A percentile compares a stretch with the other conserved stretches of the same genome.
These are phyloP conservation scores for Euclidium syriacum DNA, from an alignment of 345 rosid genomes.

Conservation along the genomic window DNA sequence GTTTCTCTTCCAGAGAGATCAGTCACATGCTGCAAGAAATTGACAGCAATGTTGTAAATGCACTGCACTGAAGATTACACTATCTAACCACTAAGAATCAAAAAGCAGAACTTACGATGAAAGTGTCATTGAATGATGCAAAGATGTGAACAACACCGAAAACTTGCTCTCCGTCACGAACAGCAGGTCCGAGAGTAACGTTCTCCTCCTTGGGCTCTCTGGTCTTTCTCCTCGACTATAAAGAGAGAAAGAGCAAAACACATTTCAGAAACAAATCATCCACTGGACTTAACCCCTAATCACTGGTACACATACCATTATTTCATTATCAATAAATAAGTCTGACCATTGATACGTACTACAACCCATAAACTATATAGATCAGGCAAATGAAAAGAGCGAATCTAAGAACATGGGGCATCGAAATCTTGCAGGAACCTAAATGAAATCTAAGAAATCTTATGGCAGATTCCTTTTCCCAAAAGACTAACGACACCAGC, in stretches of 20 bases:
- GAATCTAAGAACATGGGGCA: background rate
- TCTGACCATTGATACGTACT: background rate
- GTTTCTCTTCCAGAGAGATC: constrained; percentile 88
- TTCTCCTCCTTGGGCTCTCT: constrained; percentile 80
- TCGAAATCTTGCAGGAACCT: background rate
- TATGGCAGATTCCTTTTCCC: background rate
- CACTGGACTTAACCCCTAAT: background rate
- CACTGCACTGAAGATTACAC: background rate
- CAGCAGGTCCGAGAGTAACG: constrained; percentile 71
- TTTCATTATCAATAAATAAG: background rate
- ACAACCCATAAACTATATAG: background rate
- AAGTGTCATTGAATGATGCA: constrained; percentile 76
- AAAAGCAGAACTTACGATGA: constrained; percentile 41
- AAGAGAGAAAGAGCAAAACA: background rate
- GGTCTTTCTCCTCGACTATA: constrained; percentile 62
- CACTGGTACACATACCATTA: background rate
- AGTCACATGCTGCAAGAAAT: constrained; percentile 67
- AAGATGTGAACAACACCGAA: constrained; percentile 76
- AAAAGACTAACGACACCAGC: background rate
- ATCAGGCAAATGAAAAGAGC: background rate
- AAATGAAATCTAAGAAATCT: background rate
- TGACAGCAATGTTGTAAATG: background rate
- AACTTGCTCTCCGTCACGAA: constrained; percentile 71
- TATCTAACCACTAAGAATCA: background rate
- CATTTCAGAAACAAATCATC: background rate